Percentiles rank a stretch among this genome's conserved stretches.
These are phyloP conservation scores for Phoma herbarum DNA, from an alignment of 2,329 filamentous ascomycete species.

Conservation along the genomic window DNA sequence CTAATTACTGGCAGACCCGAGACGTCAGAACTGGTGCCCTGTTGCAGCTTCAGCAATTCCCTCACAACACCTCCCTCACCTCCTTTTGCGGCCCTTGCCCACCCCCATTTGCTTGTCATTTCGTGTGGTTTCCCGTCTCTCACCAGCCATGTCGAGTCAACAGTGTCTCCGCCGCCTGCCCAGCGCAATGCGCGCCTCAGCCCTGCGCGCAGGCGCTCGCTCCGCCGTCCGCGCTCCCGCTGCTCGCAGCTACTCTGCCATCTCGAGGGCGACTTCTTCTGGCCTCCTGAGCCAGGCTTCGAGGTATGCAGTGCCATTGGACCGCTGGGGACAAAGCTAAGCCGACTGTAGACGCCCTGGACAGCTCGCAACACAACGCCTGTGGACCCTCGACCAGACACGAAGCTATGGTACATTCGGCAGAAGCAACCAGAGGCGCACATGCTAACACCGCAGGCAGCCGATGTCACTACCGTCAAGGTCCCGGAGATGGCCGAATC, in stretches of 20 bases:
- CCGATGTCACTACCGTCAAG: slow-evolving; percentile 81
- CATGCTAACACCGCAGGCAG: slow-evolving; percentile 49
- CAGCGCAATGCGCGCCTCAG: slow-evolving; percentile 40
- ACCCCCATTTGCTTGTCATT: slow-evolving; percentile 20
- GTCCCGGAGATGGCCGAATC: slow-evolving; percentile 99
- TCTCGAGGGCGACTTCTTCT: slow-evolving; percentile 45
- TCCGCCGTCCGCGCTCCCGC: slow-evolving; percentile 33
- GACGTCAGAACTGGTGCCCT: slow-evolving; percentile 39
- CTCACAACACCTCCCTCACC: slow-evolving; percentile 33
- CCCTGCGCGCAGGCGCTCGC: slow-evolving; percentile 44
- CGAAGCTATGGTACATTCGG: slow-evolving; percentile 46
- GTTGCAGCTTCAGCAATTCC: slow-evolving; percentile 42
- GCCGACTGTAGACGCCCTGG: slow-evolving; percentile 38
- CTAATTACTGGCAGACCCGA: slow-evolving; percentile 33
- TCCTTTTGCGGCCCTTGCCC: slow-evolving; percentile 20
- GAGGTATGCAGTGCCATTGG: slow-evolving; percentile 36
- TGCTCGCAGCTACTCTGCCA: slow-evolving; percentile 47
- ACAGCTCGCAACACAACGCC: slow-evolving; percentile 38
- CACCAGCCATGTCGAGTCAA: slow-evolving; percentile 47
- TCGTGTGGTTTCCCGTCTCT: slow-evolving; percentile 16
- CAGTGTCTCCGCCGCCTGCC: slow-evolving; percentile 52
- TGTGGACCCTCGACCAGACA: slow-evolving; percentile 43
- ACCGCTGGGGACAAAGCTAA: slow-evolving; percentile 22
- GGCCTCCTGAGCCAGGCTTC: slow-evolving; percentile 44
- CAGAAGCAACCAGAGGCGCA: background rate